Percentiles rank a stretch among this genome's conserved stretches.
Evolutionary conservation across 306 rosid genomes (phyloP).

Genomic region (Quercus berberidifolia): DNA sequence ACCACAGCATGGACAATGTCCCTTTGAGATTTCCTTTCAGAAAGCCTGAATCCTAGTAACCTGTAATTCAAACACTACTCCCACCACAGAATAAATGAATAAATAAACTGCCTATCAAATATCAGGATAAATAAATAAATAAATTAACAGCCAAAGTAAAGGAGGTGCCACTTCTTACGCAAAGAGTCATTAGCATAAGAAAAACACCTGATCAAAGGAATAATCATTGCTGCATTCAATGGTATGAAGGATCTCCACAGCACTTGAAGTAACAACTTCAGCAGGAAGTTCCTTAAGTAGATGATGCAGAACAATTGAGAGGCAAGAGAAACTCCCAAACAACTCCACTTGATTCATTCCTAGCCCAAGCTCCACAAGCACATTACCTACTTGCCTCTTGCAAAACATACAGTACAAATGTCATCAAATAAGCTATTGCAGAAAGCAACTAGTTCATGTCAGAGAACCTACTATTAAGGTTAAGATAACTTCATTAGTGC

Average conservation of each 20-base stretch:
- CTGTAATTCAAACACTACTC: slow-evolving; percentile 83
- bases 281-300: slow-evolving; percentile 80
- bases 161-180: slow-evolving; percentile 5
- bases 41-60: slow-evolving; percentile 86
- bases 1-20: slow-evolving; percentile 48
- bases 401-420: slow-evolving; percentile 12
- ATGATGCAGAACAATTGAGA: slow-evolving; percentile 80
- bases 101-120: slow-evolving; percentile 18
- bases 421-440: neutral
- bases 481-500: slow-evolving; percentile 14
- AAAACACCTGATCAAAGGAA: slow-evolving; percentile 74
- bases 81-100: slow-evolving; percentile 23
- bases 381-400: slow-evolving; percentile 50
- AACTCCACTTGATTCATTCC: slow-evolving; percentile 48
- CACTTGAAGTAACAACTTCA: slow-evolving; percentile 54
- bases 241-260: slow-evolving; percentile 62
- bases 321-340: slow-evolving; percentile 48
- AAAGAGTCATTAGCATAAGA: slow-evolving; percentile 13
- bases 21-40: slow-evolving; percentile 48
- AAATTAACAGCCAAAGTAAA: neutral
- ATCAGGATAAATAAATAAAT: slow-evolving; percentile 6
- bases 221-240: slow-evolving; percentile 67
- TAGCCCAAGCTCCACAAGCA: slow-evolving; percentile 72
- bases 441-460: slow-evolving; percentile 1
- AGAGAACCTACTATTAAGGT: neutral